Conservation (phyloP, 2,329 filamentous ascomycete genomes). For the Cladosporium sp. region DNA sequence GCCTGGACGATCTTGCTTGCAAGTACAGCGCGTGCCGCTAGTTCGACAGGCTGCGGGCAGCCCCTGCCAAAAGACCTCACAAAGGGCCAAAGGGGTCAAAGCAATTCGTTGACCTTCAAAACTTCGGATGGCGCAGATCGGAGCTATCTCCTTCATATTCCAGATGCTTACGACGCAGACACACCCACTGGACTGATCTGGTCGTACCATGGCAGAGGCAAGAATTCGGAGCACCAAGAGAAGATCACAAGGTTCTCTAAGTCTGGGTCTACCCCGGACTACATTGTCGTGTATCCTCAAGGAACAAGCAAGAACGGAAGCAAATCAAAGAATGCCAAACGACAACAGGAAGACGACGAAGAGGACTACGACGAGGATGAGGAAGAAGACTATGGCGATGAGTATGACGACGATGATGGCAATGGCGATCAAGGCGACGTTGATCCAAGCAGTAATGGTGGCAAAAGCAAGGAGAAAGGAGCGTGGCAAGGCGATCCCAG, state of each 20-base stretch:
- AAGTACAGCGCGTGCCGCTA: neutral
- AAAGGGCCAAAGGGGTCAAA: conserved; percentile 24
- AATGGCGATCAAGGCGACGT: neutral
- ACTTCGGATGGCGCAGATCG: conserved; percentile 29
- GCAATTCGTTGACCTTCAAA: conserved; percentile 26
- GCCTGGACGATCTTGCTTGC: conserved; percentile 1
- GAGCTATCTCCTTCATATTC: conserved; percentile 42
- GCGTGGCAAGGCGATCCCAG: conserved; percentile 47
- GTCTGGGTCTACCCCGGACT: conserved; percentile 44
- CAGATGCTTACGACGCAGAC: conserved; percentile 41
- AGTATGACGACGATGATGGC: neutral
- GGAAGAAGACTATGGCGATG: neutral
- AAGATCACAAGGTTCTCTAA: conserved; percentile 48
- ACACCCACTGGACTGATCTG: conserved; percentile 46
- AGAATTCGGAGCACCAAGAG: conserved; percentile 41
- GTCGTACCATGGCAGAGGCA: conserved; percentile 48
- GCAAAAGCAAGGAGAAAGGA: neutral
- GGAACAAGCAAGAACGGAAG: conserved; percentile 27
- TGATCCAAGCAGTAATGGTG: neutral
- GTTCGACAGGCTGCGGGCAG: conserved; percentile 27
- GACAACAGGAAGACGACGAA: neutral
- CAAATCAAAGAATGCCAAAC: neutral
- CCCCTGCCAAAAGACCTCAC: conserved; percentile 22
- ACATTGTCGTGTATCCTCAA: conserved; percentile 49
- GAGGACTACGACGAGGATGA: neutral